A percentile compares a stretch with the other conserved stretches of the same genome.
Conservation (phyloP, 164 flowering plant genomes). For the Vitis vinifera region ASM3070453v1 NC_081820.1:2293001-2293500, state of each 20-base stretch:
- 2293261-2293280: no score
- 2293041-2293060: neutral
- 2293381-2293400: constrained; percentile 81
- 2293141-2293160: neutral
- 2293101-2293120: neutral
- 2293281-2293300: no score
- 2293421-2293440: constrained; percentile 80
- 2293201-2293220: no score
- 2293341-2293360: no score
- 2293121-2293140: neutral
- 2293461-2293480: constrained; percentile 99
- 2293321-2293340: no score
- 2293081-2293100: neutral
- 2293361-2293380: constrained; percentile 9
- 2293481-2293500: constrained; percentile 98
- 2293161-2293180: no score
- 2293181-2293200: no score
- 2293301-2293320: no score
- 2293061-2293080: neutral
- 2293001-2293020: no score
- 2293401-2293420: constrained; percentile 67
- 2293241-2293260: no score
- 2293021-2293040: neutral
- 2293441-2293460: constrained; percentile 87
- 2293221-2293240: no score